phyloP scores from a whole-genome alignment of 768 basidiomycete species.

The Scleroderma bovista region DNA sequence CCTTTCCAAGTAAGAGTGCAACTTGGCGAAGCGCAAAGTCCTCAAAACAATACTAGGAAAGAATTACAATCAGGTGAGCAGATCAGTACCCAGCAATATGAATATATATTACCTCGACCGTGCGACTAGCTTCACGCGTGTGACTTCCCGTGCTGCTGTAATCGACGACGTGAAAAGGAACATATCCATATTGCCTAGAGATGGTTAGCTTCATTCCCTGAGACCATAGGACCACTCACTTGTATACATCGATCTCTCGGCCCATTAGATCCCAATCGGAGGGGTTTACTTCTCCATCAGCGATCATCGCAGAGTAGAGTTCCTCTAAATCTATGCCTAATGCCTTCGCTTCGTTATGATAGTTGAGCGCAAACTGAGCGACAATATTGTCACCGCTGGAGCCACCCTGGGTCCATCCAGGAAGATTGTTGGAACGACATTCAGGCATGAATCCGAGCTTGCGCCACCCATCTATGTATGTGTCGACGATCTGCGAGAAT shows the following conservation, averaged over 20 bases:
- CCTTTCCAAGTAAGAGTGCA: conserved; percentile 55
- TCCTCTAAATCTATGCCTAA: conserved; percentile 60
- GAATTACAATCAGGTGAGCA: neutral
- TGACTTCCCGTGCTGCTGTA: conserved; percentile 57
- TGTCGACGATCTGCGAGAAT: conserved; percentile 67
- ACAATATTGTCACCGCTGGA: conserved; percentile 65
- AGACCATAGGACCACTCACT: conserved; percentile 35
- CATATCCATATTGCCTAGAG: conserved; percentile 55
- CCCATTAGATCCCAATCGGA: conserved; percentile 67
- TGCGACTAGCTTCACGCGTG: conserved; percentile 64
- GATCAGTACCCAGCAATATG: neutral
- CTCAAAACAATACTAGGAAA: conserved; percentile 57
- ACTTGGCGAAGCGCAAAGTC: conserved; percentile 70
- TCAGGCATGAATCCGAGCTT: conserved; percentile 76
- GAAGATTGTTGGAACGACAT: conserved; percentile 62
- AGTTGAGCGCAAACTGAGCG: conserved; percentile 62
- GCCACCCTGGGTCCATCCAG: conserved; percentile 71
- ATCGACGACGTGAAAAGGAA: conserved; percentile 59
- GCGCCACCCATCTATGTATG: conserved; percentile 64
- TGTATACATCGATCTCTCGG: conserved; percentile 63
- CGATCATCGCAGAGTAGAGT: conserved; percentile 53
- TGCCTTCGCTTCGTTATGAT: conserved; percentile 57
- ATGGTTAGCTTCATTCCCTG: neutral
- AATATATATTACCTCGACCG: conserved; percentile 60
- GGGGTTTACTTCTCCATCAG: conserved; percentile 61